Evolutionary conservation across 257 asterid genomes (phyloP).

Genomic region (Euphrasia confusa): DNA sequence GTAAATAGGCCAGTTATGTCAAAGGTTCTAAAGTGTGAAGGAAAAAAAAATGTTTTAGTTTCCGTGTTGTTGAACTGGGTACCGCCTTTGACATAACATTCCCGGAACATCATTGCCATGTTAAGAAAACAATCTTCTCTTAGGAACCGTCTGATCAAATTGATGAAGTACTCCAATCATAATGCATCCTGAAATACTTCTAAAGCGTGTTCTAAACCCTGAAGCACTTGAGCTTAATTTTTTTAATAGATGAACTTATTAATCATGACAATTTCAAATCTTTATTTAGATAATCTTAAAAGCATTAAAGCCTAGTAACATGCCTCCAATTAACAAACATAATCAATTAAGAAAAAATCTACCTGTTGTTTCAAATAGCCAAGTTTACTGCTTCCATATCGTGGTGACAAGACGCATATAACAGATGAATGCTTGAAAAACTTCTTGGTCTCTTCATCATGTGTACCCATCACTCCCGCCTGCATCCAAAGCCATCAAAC

Average conservation of each 20-base stretch:
- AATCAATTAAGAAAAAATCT: slow-evolving; percentile 19
- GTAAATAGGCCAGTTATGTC: slow-evolving; percentile 2
- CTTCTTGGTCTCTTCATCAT: slow-evolving; percentile 88
- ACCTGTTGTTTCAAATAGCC: slow-evolving; percentile 82
- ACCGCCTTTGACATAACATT: slow-evolving; percentile 3
- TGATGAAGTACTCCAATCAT: slow-evolving; percentile 2
- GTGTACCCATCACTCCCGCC: slow-evolving; percentile 86
- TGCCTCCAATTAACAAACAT: slow-evolving; percentile 17
- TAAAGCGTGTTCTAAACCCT: slow-evolving; percentile 1
- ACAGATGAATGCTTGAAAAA: slow-evolving; percentile 85
- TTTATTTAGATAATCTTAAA: not conserved
- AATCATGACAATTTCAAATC: slow-evolving; percentile 6
- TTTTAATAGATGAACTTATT: not conserved
- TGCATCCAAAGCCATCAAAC: slow-evolving; percentile 39
- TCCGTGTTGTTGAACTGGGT: not conserved
- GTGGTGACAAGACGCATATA: slow-evolving; percentile 79
- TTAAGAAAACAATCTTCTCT: not conserved
- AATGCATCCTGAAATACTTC: slow-evolving; percentile 14
- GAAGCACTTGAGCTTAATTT: not conserved
- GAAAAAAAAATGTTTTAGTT: slow-evolving; percentile 9
- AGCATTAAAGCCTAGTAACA: slow-evolving; percentile 8
- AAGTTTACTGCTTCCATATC: slow-evolving; percentile 81
- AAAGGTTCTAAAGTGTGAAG: slow-evolving; percentile 2
- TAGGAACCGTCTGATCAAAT: not conserved
- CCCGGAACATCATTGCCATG: slow-evolving; percentile 1